Evolutionary conservation across 371 early-diverging fungal genomes (phyloP).

Genomic region (Syncephalis plumigaleata): DNA sequence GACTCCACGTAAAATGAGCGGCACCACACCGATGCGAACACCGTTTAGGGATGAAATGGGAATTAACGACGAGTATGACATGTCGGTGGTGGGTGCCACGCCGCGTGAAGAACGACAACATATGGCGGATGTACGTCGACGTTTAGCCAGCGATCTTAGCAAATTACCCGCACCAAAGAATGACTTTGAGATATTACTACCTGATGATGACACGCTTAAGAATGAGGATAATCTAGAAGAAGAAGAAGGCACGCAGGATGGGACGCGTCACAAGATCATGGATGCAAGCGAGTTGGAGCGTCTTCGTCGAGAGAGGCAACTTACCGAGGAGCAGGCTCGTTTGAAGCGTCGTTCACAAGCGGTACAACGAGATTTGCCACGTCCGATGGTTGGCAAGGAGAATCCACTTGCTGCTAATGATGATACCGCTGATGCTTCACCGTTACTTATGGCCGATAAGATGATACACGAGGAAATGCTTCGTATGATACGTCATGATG

Average conservation of each 20-base stretch:
- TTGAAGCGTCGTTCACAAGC: slow-evolving; percentile 13
- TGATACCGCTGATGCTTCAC: background rate
- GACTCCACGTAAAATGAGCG: slow-evolving; percentile 6
- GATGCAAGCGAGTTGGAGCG: slow-evolving; percentile 53
- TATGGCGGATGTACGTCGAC: slow-evolving; percentile 26
- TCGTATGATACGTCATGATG: slow-evolving; percentile 40
- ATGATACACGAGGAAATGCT: slow-evolving; percentile 48
- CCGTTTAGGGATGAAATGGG: slow-evolving; percentile 34
- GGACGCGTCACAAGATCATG: slow-evolving; percentile 27
- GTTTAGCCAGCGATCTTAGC: slow-evolving; percentile 28
- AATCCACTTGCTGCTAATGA: slow-evolving; percentile 2
- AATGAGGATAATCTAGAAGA: slow-evolving; percentile 8
- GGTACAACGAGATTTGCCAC: slow-evolving; percentile 59
- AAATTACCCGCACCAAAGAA: slow-evolving; percentile 82
- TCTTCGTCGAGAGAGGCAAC: slow-evolving; percentile 22
- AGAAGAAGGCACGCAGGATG: slow-evolving; percentile 50
- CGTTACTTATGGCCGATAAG: slow-evolving; percentile 1
- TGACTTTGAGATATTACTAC: slow-evolving; percentile 82
- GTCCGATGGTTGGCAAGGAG: slow-evolving; percentile 33
- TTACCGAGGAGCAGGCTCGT: slow-evolving; percentile 17
- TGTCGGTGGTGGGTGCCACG: slow-evolving; percentile 15
- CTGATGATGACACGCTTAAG: slow-evolving; percentile 36
- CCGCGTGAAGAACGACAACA: slow-evolving; percentile 31
- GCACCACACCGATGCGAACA: slow-evolving; percentile 24
- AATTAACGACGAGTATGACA: slow-evolving; percentile 14